Evolutionary conservation across 2,329 filamentous ascomycete genomes (phyloP), one percentile per base, ranked within the genome.

Genomic region (Pseudofabraea citricarpa): DNA sequence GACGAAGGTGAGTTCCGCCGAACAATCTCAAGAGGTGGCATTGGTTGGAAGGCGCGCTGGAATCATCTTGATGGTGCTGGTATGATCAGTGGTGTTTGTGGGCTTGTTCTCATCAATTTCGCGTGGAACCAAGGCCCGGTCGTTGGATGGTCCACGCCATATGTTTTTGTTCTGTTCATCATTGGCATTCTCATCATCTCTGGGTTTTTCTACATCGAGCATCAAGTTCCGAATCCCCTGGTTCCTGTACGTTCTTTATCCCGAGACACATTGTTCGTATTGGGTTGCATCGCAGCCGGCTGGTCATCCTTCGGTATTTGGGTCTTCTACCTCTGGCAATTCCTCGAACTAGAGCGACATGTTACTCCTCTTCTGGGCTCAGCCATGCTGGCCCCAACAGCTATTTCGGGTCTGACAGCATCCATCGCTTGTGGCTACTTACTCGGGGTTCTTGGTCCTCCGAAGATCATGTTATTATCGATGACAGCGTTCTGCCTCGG

Each of bases 51-150:
- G 47, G 49, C 64, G 16, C 33, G 38, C 49, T 19, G 24, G 15
- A 16, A 20, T 7, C 44, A 35, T 9, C 40, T 73, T 5, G 62
- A 75, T 33, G 49, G 68, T 23, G 52, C 68, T 5, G 73, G 72
- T n/a, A 65, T 66, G 5, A 47, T 60, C 5, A 58, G 66, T 5
- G 74, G 73, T 7, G 64, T 75, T 6, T 61, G 64, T 3, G 69
- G 66, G 9, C 65, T 75, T 46, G 64, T 75, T 4, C 64, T 74
- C 18, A 64, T 77, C 54, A 73, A 77, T 42, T 72, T 77, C 38
- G 72, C 72, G 0, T 71, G 72, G 57, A 77, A 75, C 21, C 46
- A 48, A 38, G 42, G 42, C 4, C 16, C 56, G 2, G 43, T 48
- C 6, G 43, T 53, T 10, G 54, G 55, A 5, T 58, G 56, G 56